Percentiles rank a stretch among this genome's conserved stretches.
Evolutionary conservation across 2,329 filamentous ascomycete genomes (phyloP).

Genomic region (Fusarium haematococcum): DNA sequence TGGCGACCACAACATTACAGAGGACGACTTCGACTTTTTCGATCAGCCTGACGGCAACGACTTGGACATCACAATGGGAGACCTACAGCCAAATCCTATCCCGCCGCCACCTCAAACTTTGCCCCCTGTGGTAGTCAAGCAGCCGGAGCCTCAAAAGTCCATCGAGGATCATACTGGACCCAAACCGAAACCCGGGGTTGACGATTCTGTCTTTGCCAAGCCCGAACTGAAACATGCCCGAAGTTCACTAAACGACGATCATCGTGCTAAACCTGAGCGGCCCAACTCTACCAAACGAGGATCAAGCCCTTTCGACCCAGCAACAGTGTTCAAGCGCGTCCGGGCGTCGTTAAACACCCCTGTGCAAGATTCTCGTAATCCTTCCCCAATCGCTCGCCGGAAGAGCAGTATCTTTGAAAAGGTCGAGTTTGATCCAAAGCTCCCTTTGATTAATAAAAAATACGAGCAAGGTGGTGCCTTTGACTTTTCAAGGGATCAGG

Average conservation of each 20-base stretch:
- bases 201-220: slow-evolving; percentile 64
- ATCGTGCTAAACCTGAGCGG: slow-evolving; percentile 48
- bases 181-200: slow-evolving; percentile 34
- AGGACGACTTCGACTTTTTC: slow-evolving; percentile 87
- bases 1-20: slow-evolving; percentile 79
- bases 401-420: slow-evolving; percentile 65
- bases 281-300: slow-evolving; percentile 59
- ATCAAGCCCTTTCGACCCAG: slow-evolving; percentile 67
- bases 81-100: slow-evolving; percentile 28
- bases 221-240: slow-evolving; percentile 70
- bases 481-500: slow-evolving; percentile 54
- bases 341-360: slow-evolving; percentile 57
- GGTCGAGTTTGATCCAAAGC: slow-evolving; percentile 64
- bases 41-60: slow-evolving; percentile 65
- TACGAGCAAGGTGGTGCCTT: slow-evolving; percentile 69
- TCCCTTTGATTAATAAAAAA: slow-evolving; percentile 68
- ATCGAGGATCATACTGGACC: slow-evolving; percentile 22
- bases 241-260: slow-evolving; percentile 61
- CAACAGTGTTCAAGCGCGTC: slow-evolving; percentile 70
- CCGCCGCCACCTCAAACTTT: slow-evolving; percentile 19
- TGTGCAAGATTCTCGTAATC: slow-evolving; percentile 31
- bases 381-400: slow-evolving; percentile 42
- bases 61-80: slow-evolving; percentile 49
- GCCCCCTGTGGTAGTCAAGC: slow-evolving; percentile 12
- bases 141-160: slow-evolving; percentile 27